Conservation (phyloP, 1,139 yeast genomes). For the Chernovozyma aurita region DNA sequence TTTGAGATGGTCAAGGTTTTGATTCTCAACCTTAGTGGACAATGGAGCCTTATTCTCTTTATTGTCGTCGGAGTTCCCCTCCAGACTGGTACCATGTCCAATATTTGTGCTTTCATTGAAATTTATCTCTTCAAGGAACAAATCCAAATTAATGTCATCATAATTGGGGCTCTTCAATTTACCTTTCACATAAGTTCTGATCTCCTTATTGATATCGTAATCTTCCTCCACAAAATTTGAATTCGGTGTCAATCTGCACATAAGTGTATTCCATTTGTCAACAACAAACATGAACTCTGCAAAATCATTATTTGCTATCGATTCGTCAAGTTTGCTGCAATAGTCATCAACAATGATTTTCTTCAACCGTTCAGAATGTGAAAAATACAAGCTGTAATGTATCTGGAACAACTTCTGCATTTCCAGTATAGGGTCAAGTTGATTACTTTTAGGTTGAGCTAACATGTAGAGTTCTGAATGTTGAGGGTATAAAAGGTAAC, state of each 20-base stretch:
- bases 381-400: constrained; percentile 38
- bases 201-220: constrained; percentile 30
- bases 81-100: too few relatives aligned
- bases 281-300: constrained; percentile 30
- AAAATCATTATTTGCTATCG: constrained; percentile 34
- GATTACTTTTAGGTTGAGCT: constrained; percentile 48
- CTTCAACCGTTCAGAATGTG: constrained; percentile 34
- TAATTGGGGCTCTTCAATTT: constrained; percentile 15
- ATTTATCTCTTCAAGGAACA: constrained; percentile 22
- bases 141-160: constrained; percentile 22
- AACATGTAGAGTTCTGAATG: constrained; percentile 38
- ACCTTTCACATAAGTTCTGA: constrained; percentile 20
- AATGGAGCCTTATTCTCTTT: too few relatives aligned
- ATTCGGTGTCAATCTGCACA: constrained; percentile 35
- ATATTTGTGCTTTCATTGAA: not conserved
- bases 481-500: constrained; percentile 38
- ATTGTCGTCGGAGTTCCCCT: too few relatives aligned
- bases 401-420: constrained; percentile 51
- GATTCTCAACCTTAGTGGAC: too few relatives aligned
- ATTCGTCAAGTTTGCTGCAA: constrained; percentile 25
- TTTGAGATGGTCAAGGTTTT: not conserved
- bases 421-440: constrained; percentile 69
- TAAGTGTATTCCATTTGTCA: constrained; percentile 41
- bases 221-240: not conserved
- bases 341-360: constrained; percentile 31